Evolutionary conservation across 2,329 filamentous ascomycete genomes (phyloP), one percentile per base, ranked within the genome.

Genomic region (Aspergillus cejpii): DNA sequence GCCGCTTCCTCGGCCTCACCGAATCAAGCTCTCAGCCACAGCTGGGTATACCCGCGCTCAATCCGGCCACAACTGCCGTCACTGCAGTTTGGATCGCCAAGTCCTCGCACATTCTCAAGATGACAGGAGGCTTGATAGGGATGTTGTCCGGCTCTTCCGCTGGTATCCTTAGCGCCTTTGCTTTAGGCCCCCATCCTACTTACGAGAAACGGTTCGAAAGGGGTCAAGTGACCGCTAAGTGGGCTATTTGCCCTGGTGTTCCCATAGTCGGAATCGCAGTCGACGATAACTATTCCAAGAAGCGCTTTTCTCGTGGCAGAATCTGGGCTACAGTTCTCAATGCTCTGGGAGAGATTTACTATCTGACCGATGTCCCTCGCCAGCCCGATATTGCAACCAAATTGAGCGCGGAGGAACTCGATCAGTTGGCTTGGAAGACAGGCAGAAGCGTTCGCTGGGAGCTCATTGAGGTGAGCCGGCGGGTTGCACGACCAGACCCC

Each of bases 301-400:
- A 81, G 55, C 82, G 90, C 23, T 83, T 83, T 60, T 71, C 77
- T 3, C 73, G 82, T 39, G 78, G 80, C 10, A 82, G 90, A 21
- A 78, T 92, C 10, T 97, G 89, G 88, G 88, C 87, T n/a, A 84
- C 91, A 33, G 87, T 81, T n/a, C 69, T 98, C 41, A 98, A 98
- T 62, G 91, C 92, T 0, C 73, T 98, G 6, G 92, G 92, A 1
- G 92, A 98, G 64, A 73, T 95, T 0, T 97, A 84, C 64, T 95
- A 91, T 55, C 73, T 97, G 1, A 84, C 79, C 1, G 81, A 87
- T 39, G 74, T 83, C 5, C 88, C 87, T 0, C 74, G 66, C 20
- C 74, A 75, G 27, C 71, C 76, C 15, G 72, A 77, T 6, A 55
- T 72, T 3, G 70, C 73, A 24, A 44, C 52, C 5, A 75, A 58